phyloP scores from a whole-genome alignment of 495 filamentous ascomycete genomes.

The Xylaria acuta region DNA sequence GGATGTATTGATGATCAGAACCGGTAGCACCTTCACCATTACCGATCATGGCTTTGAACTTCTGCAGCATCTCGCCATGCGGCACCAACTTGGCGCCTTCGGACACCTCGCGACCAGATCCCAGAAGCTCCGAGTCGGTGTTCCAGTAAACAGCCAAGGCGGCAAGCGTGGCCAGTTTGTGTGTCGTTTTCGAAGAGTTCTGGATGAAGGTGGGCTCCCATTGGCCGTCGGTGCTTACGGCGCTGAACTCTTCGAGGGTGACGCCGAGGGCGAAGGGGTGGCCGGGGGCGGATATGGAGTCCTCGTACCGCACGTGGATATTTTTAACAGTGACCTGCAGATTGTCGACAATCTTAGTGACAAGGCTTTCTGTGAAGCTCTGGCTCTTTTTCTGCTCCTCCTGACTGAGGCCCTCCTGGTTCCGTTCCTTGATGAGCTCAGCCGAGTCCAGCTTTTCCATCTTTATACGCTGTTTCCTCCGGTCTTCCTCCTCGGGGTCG shows the following conservation, averaged over 20 bases:
- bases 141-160: slow-evolving; percentile 97
- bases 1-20: slow-evolving; percentile 82
- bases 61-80: slow-evolving; percentile 76
- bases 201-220: slow-evolving; percentile 97
- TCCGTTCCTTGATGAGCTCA: slow-evolving; percentile 88
- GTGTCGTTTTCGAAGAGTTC: slow-evolving; percentile 77
- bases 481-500: slow-evolving; percentile 88
- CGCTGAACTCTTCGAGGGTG: slow-evolving; percentile 93
- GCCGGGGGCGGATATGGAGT: slow-evolving; percentile 91
- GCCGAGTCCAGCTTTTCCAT: slow-evolving; percentile 98
- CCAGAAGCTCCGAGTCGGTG: slow-evolving; percentile 84
- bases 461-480: slow-evolving; percentile 82
- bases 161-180: slow-evolving; percentile 89
- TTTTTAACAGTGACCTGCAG: slow-evolving; percentile 97
- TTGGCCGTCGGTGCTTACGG: slow-evolving; percentile 89
- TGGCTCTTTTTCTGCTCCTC: slow-evolving; percentile 96
- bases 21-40: slow-evolving; percentile 60
- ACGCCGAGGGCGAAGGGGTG: slow-evolving; percentile 93
- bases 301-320: slow-evolving; percentile 96
- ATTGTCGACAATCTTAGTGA: slow-evolving; percentile 97
- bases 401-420: slow-evolving; percentile 87
- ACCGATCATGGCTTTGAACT: slow-evolving; percentile 78
- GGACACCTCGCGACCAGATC: slow-evolving; percentile 73
- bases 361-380: slow-evolving; percentile 92
- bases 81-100: slow-evolving; percentile 52